Evolutionary conservation across 805 yeast genomes (phyloP), one percentile per base, ranked within the genome.

Genomic region (Metschnikowia lachancei): DNA sequence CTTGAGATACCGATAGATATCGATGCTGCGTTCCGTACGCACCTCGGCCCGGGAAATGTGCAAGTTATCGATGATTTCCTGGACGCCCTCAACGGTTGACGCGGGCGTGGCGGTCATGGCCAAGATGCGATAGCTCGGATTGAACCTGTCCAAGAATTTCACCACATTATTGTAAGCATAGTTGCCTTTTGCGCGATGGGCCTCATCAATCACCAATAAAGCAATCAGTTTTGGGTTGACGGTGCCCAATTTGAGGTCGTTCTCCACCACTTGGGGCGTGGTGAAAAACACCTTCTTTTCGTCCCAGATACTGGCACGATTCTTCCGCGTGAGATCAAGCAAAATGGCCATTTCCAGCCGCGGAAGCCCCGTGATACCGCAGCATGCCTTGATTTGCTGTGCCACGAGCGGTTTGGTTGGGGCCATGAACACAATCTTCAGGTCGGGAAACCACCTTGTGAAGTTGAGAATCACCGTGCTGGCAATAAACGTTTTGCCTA

Each of bases 91-190:
- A 1, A 88, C 77, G 49, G 85, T 85, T 0, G 95, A 74, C 0
- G 97, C 94, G 0, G 99, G 99, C 0, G 99, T 94, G 1, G 99
- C 99, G 0, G 98, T 90, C 51, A 94, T 70, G 0, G 96, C 98
- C 42, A 94, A 64, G 0, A 91, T 71, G 37, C 99, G 71, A 54
- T 82, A 85, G 1, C 87, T 79, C 1, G 80, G 74, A 50, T 80
- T 83, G 59, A 81, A 82, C 42, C 87, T 65, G 24, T 76, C 75
- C 40, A 72, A 39, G 55, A 80, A 82, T 51, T 79, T 72, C 2
- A 87, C 87, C n/a, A 92, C 91, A 46, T 86, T 85, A 39, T 84
- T 84, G 59, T 92, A 92, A 0, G 98, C 86, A 61, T 90, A 91
- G 45, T 87, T 85, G 0, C 97, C 97, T 42, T 84, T 83, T 0